Percentiles rank a stretch among this genome's conserved stretches.
Conservation (phyloP, 306 rosid genomes). For the Gastrolobium bilobum region DNA sequence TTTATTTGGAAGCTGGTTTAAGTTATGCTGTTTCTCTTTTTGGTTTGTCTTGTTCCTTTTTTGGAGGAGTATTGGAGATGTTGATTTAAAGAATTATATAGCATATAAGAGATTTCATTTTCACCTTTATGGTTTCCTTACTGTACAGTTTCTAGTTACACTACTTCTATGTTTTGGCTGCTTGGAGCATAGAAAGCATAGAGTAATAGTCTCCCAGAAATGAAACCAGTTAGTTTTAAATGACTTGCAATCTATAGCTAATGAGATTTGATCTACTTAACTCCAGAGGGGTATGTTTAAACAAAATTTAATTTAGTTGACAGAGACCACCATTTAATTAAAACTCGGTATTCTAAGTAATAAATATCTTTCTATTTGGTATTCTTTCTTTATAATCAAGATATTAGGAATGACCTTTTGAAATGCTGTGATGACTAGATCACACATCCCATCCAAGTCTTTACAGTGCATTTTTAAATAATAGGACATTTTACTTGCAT, state of each 20-base stretch:
- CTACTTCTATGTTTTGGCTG: conserved; percentile 18
- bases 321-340: not conserved
- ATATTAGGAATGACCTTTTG: not conserved
- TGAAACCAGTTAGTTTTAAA: conserved; percentile 6
- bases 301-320: not conserved
- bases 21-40: conserved; percentile 4
- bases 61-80: conserved; percentile 20
- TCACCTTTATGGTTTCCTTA: conserved; percentile 35
- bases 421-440: conserved; percentile 17
- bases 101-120: conserved; percentile 6
- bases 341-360: not conserved
- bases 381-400: conserved; percentile 15
- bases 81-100: not conserved
- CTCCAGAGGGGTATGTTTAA: conserved; percentile 19
- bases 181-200: conserved; percentile 15
- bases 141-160: not conserved
- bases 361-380: not conserved
- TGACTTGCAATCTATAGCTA: conserved; percentile 9
- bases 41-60: conserved; percentile 25
- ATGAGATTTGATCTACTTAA: conserved; percentile 12
- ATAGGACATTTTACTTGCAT: not conserved
- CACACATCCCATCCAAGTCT: not conserved
- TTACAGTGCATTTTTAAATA: not conserved
- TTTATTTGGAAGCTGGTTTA: conserved; percentile 3
- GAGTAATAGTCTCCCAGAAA: conserved; percentile 3